Conservation (phyloP, 495 filamentous ascomycete genomes). For the Halenospora varia region DNA sequence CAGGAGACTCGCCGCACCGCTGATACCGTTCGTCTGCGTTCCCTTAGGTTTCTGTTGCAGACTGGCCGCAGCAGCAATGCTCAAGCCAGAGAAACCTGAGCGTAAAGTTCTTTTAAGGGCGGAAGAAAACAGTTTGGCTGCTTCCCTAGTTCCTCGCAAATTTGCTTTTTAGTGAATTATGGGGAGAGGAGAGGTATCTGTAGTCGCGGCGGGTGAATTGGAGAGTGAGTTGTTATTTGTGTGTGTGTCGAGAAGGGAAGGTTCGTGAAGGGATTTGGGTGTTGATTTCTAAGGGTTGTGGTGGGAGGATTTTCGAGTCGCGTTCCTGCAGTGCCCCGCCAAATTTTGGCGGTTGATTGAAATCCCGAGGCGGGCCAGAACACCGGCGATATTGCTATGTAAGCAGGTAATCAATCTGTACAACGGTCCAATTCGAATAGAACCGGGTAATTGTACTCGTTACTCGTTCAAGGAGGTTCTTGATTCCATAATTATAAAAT, state of each 20-base stretch:
- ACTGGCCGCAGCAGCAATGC: constrained; percentile 60
- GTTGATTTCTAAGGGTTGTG: constrained; percentile 13
- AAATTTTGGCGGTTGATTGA: constrained; percentile 6
- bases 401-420: not conserved
- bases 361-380: constrained; percentile 6
- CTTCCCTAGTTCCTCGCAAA: constrained; percentile 11
- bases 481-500: not conserved
- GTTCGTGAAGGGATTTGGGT: not conserved
- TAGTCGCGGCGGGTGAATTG: not conserved
- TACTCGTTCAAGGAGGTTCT: too few species aligned
- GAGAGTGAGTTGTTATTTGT: not conserved
- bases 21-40: constrained; percentile 22
- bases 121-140: constrained; percentile 84
- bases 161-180: too few species aligned
- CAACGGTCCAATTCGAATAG: too few species aligned
- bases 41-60: constrained; percentile 51
- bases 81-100: constrained; percentile 55
- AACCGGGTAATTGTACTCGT: too few species aligned
- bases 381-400: not conserved
- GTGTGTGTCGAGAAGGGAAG: not conserved
- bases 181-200: not conserved
- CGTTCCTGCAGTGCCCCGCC: constrained; percentile 4
- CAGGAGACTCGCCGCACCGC: constrained; percentile 28
- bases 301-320: not conserved
- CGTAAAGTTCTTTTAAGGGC: constrained; percentile 53